Percentiles rank a stretch among this genome's conserved stretches.
phyloP scores from a whole-genome alignment of 139 green algal genomes.

The Closterium sp. region DNA sequence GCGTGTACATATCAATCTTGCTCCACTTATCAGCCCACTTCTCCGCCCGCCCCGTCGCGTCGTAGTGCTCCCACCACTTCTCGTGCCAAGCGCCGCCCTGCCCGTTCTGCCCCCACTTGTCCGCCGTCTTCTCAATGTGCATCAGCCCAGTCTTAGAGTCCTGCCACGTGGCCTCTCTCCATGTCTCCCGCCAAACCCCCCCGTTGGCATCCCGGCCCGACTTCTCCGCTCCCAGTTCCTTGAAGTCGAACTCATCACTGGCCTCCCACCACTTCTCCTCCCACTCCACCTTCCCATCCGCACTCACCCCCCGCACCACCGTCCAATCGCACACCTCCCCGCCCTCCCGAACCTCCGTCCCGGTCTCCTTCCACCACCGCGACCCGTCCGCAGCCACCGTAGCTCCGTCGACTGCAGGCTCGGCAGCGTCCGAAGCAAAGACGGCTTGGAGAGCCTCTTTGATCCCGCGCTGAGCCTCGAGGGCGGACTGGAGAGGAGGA shows the following conservation, averaged over 20 bases:
- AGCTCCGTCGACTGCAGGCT: constrained; percentile 10
- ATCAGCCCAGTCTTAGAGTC: constrained; percentile 39
- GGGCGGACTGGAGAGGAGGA: not conserved
- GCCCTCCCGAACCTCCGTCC: constrained; percentile 32
- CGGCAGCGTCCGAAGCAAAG: not conserved
- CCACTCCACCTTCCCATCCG: constrained; percentile 40
- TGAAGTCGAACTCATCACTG: constrained; percentile 41
- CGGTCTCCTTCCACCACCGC: constrained; percentile 45
- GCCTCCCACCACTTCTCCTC: constrained; percentile 56
- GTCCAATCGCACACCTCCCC: constrained; percentile 43
- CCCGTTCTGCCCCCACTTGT: constrained; percentile 46
- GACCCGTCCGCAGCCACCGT: constrained; percentile 24
- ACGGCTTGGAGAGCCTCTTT: not conserved
- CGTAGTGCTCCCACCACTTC: constrained; percentile 52
- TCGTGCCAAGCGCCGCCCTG: constrained; percentile 43
- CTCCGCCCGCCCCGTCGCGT: constrained; percentile 6
- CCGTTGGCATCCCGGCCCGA: constrained; percentile 34
- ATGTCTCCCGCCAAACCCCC: constrained; percentile 42
- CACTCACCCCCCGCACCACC: constrained; percentile 38
- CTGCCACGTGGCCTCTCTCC: constrained; percentile 48
- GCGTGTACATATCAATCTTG: constrained; percentile 32
- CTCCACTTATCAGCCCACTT: constrained; percentile 47
- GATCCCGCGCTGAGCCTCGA: not conserved
- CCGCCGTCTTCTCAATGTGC: constrained; percentile 50
- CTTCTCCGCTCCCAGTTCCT: constrained; percentile 50